Evolutionary conservation across 768 basidiomycete species (phyloP), one percentile per base, ranked within the genome.

Genomic region (Auriscalpium orientale): DNA sequence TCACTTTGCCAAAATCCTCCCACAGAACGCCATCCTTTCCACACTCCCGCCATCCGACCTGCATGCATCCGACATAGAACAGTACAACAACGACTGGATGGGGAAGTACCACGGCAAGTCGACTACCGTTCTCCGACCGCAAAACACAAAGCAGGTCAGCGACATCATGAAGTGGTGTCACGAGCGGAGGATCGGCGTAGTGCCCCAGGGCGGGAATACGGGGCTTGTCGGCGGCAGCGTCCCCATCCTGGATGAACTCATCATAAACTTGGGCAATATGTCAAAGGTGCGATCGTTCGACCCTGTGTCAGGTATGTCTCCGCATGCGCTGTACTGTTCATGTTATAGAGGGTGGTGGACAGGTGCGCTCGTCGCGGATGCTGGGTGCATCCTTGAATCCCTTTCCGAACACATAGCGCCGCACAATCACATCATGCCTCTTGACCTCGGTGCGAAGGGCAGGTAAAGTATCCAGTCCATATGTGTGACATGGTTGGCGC

Each of bases 191-290:
- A 88, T 99, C 44, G 86, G 85, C n/a, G 81, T 98, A 53, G 94
- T 97, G 2, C 97, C 97, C 2, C 97, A 99, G 70, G 95, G 97
- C 48, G 97, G 97, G 47, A 99, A 99, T 73, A 99, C 97, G 0
- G 97, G 97, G 15, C 81, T 99, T 12, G 97, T 99, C 38, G 97
- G 95, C 55, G 97, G 97, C 38, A 85, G 94, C 59, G 89, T 95
- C 11, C 95, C 97, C 0, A 68, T 93, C 40, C 75, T 83, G 62
- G 87, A 95, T 67, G 97, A 99, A 71, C 71, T 98, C 59, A 79
- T 99, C 51, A 73, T 99, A 51, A 93, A 82, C 58, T 78, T 95
- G 43, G 75, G 84, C 20, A 92, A 89, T 65, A 83, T 99, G 83
- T 84, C 82, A 65, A 78, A 80, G 58, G 80, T 93, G 51, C 85